phyloP scores from a whole-genome alignment of 129 eudicot species.

The Solidago caesia region DNA sequence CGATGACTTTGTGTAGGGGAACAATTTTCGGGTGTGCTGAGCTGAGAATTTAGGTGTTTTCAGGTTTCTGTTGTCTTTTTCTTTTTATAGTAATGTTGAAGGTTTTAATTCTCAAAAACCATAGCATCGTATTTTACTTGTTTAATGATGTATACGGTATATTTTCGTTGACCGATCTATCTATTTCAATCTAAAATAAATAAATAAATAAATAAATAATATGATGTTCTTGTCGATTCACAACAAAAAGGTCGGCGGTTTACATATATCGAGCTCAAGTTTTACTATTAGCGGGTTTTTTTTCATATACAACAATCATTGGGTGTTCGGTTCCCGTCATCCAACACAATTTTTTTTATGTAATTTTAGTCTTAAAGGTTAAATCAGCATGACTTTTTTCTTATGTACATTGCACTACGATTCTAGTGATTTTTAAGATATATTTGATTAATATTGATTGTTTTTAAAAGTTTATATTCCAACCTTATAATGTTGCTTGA shows the following conservation, averaged over 20 bases:
- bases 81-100: slow-evolving; percentile 20
- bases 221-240: neutral
- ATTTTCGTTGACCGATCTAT: slow-evolving; percentile 1
- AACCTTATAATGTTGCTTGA: too few relatives aligned
- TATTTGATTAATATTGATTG: too few relatives aligned
- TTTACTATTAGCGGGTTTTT: too few relatives aligned
- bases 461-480: too few relatives aligned
- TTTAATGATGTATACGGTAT: slow-evolving; percentile 14
- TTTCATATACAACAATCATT: neutral
- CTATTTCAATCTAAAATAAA: neutral
- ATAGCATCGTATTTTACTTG: slow-evolving; percentile 4
- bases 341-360: too few relatives aligned
- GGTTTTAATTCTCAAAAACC: slow-evolving; percentile 19
- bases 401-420: too few relatives aligned
- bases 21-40: slow-evolving; percentile 79
- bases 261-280: too few relatives aligned
- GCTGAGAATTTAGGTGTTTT: slow-evolving; percentile 63
- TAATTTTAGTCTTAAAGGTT: too few relatives aligned
- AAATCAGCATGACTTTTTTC: too few relatives aligned
- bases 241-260: too few relatives aligned
- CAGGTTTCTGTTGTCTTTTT: neutral
- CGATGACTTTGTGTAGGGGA: slow-evolving; percentile 83
- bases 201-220: slow-evolving; percentile 1
- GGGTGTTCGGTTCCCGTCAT: too few relatives aligned
- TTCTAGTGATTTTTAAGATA: too few relatives aligned